phyloP scores from a whole-genome alignment of 2,329 filamentous ascomycete genomes.

The Neonectria ditissima region DNA sequence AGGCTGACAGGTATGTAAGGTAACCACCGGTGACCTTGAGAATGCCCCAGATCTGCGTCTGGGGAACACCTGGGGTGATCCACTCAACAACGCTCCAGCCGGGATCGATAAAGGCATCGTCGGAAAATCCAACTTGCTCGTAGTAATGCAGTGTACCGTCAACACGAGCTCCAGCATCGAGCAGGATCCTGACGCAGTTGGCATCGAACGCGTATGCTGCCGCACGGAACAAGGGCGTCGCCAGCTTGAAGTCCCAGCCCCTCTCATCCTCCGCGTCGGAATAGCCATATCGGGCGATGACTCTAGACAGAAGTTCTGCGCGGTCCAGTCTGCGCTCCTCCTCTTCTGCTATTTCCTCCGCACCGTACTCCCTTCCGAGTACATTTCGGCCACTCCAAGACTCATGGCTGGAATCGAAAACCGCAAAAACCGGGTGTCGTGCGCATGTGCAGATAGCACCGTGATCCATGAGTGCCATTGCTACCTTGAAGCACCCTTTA shows the following conservation, averaged over 20 bases:
- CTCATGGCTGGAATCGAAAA: too few relatives aligned
- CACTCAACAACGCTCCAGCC: background rate
- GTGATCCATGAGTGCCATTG: background rate
- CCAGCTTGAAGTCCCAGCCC: background rate
- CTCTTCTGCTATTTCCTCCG: background rate
- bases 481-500: background rate
- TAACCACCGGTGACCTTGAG: background rate
- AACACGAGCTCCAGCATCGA: background rate
- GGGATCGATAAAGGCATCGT: background rate
- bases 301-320: background rate
- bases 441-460: background rate
- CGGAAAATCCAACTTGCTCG: background rate
- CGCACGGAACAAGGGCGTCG: background rate
- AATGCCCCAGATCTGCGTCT: background rate
- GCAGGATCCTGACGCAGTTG: background rate
- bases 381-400: too few relatives aligned
- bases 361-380: too few relatives aligned
- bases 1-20: background rate
- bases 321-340: background rate
- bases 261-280: background rate
- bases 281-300: background rate
- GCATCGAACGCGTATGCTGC: background rate
- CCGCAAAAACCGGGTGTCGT: too few relatives aligned
- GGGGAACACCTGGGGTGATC: background rate
- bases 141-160: background rate